A percentile compares a stretch with the other conserved stretches of the same genome.
Conservation (phyloP, 2,329 filamentous ascomycete species). For the Colletotrichum horii region DNA sequence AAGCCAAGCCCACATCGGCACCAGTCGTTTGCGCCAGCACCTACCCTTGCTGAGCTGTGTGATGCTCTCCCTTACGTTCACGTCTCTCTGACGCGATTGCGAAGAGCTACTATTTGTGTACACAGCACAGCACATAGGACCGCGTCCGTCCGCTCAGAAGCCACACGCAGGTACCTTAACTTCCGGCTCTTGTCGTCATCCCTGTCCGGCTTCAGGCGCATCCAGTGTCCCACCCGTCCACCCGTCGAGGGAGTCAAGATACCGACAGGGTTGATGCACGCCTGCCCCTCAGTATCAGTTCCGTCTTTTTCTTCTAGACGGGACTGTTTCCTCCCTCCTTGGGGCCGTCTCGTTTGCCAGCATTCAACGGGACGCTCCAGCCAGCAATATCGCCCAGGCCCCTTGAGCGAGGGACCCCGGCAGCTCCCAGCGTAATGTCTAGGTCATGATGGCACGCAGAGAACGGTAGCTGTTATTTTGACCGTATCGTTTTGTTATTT, state of each 20-base stretch:
- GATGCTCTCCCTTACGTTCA: background rate
- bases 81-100: background rate
- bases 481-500: too few species aligned
- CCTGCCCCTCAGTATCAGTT: background rate
- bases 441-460: constrained; percentile 1
- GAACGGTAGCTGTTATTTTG: too few species aligned
- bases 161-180: background rate
- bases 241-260: background rate
- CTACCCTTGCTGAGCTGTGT: background rate
- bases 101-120: background rate
- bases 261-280: background rate
- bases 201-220: background rate
- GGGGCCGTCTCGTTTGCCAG: background rate
- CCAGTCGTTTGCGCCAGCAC: background rate
- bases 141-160: background rate
- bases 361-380: background rate
- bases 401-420: constrained; percentile 1
- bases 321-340: background rate
- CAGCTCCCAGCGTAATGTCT: background rate
- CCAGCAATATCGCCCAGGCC: background rate
- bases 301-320: background rate
- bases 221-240: background rate
- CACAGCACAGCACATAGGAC: background rate
- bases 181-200: background rate
- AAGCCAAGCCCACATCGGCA: background rate